phyloP scores from a whole-genome alignment of 352 stramenopile species.

The Pythium rhizo-oryzae region DNA sequence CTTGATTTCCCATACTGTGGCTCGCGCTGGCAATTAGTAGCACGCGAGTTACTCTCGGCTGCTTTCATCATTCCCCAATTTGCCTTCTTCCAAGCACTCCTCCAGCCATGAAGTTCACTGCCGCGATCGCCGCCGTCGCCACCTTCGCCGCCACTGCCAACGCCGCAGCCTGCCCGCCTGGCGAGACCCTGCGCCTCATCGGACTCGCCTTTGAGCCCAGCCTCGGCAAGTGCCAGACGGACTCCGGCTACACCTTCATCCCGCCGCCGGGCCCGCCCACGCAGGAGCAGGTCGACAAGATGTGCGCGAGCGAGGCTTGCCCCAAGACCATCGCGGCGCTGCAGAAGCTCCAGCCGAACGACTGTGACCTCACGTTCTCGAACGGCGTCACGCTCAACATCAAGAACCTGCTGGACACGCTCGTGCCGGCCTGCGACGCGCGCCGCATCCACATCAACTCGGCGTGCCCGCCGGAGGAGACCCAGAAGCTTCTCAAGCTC shows the following conservation, averaged over 20 bases:
- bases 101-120: constrained; percentile 10
- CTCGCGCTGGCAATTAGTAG: not conserved
- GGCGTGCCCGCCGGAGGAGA: constrained; percentile 8
- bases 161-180: not conserved
- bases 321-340: constrained; percentile 35
- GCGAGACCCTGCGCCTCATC: constrained; percentile 1
- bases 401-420: constrained; percentile 39
- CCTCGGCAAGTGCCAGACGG: constrained; percentile 5
- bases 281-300: constrained; percentile 5
- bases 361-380: not conserved
- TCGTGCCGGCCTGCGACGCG: constrained; percentile 35
- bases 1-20: no score
- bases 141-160: constrained; percentile 3
- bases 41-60: not conserved
- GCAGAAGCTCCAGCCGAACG: constrained; percentile 29
- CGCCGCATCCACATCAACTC: no score
- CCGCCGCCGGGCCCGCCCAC: constrained; percentile 6
- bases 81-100: constrained; percentile 1
- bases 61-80: constrained; percentile 16
- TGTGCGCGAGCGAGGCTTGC: constrained; percentile 10
- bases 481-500: constrained; percentile 1
- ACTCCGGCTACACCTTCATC: constrained; percentile 16
- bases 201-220: constrained; percentile 8
- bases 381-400: constrained; percentile 2
- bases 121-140: constrained; percentile 6